Conservation (phyloP, 352 stramenopile species). For the Peronospora belbahrii region DNA sequence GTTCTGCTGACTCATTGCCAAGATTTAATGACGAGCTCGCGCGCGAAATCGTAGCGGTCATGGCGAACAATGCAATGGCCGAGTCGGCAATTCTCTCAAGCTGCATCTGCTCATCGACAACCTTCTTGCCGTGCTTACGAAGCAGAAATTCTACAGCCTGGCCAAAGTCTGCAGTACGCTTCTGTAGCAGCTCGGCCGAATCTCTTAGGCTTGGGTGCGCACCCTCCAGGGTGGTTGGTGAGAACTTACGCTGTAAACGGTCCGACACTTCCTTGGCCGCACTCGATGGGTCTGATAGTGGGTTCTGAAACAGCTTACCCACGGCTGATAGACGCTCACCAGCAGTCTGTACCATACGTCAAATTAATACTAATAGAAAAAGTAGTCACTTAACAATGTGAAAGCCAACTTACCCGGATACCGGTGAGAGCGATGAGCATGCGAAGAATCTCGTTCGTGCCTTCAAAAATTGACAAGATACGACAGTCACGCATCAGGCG, state of each 20-base stretch:
- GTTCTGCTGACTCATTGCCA: constrained; percentile 47
- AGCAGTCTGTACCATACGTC: constrained; percentile 35
- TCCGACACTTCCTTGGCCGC: constrained; percentile 70
- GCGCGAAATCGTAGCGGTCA: constrained; percentile 84
- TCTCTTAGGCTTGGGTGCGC: constrained; percentile 61
- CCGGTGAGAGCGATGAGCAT: constrained; percentile 88
- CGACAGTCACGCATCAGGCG: constrained; percentile 87
- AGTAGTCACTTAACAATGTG: constrained; percentile 1
- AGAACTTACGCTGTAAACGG: constrained; percentile 78
- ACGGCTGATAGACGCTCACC: constrained; percentile 71
- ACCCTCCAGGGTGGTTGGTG: constrained; percentile 51
- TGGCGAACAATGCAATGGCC: constrained; percentile 75
- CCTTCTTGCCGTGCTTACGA: constrained; percentile 83
- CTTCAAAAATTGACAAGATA: constrained; percentile 89
- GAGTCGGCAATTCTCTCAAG: constrained; percentile 81
- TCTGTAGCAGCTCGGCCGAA: constrained; percentile 49
- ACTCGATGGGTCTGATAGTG: constrained; percentile 60
- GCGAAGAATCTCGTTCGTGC: constrained; percentile 88
- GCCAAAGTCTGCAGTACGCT: constrained; percentile 67
- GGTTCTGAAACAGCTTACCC: constrained; percentile 76
- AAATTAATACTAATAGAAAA: constrained; percentile 7
- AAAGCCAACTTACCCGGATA: constrained; percentile 45
- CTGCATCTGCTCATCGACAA: constrained; percentile 84
- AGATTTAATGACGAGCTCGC: constrained; percentile 50
- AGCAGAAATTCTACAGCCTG: constrained; percentile 71